A percentile compares a stretch with the other conserved stretches of the same genome.
These are phyloP conservation scores for Ilyonectria mors-panacis DNA, from an alignment of 2,329 filamentous ascomycete genomes.

Conservation along the genomic window DNA sequence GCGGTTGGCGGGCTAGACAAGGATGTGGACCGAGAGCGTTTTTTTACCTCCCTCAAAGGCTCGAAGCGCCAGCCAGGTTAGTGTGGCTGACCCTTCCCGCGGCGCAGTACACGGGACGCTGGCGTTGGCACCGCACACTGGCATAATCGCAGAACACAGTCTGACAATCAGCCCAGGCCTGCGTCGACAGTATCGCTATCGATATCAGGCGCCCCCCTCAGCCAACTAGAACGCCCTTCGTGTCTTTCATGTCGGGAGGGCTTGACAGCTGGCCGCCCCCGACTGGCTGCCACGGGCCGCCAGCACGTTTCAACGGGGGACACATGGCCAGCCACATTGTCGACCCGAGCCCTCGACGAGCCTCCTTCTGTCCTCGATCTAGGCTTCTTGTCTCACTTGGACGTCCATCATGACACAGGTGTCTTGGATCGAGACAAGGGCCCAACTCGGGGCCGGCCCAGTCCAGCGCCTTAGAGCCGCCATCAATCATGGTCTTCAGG, in stretches of 20 bases:
- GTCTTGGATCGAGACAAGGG: constrained; percentile 36
- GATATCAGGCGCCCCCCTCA: constrained; percentile 33
- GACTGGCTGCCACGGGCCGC: constrained; percentile 49
- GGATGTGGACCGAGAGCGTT: constrained; percentile 39
- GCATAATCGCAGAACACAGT: constrained; percentile 35
- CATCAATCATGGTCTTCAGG: constrained; percentile 10
- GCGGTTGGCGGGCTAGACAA: constrained; percentile 39
- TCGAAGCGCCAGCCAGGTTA: constrained; percentile 34
- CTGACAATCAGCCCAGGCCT: constrained; percentile 40
- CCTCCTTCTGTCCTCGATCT: constrained; percentile 39
- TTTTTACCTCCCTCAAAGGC: constrained; percentile 9
- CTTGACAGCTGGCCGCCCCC: constrained; percentile 52
- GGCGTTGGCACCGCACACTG: constrained; percentile 10
- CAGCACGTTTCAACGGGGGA: constrained; percentile 55
- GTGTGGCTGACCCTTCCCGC: constrained; percentile 11
- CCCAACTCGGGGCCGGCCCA: constrained; percentile 28
- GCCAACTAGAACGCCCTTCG: constrained; percentile 36
- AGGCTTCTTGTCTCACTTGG: constrained; percentile 42
- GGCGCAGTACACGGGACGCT: not conserved
- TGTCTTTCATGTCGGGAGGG: constrained; percentile 43
- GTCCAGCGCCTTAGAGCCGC: constrained; percentile 28
- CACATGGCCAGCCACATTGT: constrained; percentile 55
- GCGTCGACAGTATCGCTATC: constrained; percentile 34
- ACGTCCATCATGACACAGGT: constrained; percentile 32
- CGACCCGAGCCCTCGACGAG: constrained; percentile 36